Conservation (phyloP, 169 alveolate species). For the Plasmodium vivax region DNA sequence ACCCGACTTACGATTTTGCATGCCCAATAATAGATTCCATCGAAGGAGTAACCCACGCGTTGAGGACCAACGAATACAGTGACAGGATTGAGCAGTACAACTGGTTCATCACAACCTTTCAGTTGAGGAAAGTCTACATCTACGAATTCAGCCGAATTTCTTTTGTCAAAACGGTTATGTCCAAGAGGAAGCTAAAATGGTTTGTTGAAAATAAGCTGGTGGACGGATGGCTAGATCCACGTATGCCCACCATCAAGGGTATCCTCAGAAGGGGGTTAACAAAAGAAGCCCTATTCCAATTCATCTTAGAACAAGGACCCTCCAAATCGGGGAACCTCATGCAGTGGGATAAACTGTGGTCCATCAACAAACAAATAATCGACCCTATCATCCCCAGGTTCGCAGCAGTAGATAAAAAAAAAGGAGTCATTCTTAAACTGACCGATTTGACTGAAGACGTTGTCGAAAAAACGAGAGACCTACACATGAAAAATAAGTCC, state of each 20-base stretch:
- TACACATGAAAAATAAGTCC: conserved; percentile 94
- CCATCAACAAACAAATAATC: conserved; percentile 94
- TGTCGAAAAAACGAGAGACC: conserved; percentile 85
- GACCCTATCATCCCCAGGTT: conserved; percentile 96
- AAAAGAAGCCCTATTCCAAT: conserved; percentile 96
- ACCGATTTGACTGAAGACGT: conserved; percentile 68
- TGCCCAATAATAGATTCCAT: conserved; percentile 98
- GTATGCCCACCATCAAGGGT: conserved; percentile 99
- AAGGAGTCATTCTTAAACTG: conserved; percentile 72
- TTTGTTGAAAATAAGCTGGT: conserved; percentile 94
- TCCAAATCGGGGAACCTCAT: conserved; percentile 95
- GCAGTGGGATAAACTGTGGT: conserved; percentile 99
- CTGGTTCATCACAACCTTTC: conserved; percentile 93
- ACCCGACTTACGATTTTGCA: conserved; percentile 99
- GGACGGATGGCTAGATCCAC: conserved; percentile 98
- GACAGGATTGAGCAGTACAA: conserved; percentile 96
- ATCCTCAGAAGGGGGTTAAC: conserved; percentile 98
- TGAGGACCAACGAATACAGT: conserved; percentile 97
- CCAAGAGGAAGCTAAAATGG: conserved; percentile 97
- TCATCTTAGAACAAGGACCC: conserved; percentile 98
- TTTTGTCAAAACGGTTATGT: conserved; percentile 95
- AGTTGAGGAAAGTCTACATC: conserved; percentile 91
- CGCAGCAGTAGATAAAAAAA: conserved; percentile 90
- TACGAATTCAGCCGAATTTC: conserved; percentile 96
- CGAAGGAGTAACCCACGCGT: conserved; percentile 98